phyloP scores from a whole-genome alignment of 306 rosid species.

The Purshia tridentata region DNA sequence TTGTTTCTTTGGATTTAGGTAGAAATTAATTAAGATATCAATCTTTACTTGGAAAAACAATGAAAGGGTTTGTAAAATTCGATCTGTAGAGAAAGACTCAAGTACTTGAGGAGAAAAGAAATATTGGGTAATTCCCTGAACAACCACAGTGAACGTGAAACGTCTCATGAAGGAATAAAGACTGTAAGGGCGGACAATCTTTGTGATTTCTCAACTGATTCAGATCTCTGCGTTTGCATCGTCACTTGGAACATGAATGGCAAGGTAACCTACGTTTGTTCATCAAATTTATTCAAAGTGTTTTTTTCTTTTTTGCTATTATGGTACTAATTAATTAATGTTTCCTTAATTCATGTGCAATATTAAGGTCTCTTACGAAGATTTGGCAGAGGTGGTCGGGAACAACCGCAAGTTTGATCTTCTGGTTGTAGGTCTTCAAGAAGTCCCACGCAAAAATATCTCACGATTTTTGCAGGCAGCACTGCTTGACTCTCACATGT shows the following conservation, averaged over 20 bases:
- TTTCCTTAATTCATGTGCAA: neutral
- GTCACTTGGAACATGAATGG: conserved; percentile 88
- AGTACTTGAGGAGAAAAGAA: conserved; percentile 27
- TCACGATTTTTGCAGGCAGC: conserved; percentile 35
- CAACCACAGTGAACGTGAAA: conserved; percentile 26
- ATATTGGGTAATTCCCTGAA: conserved; percentile 29
- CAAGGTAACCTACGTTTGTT: conserved; percentile 31
- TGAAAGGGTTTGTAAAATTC: neutral
- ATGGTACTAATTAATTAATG: too few species aligned
- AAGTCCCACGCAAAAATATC: conserved; percentile 55
- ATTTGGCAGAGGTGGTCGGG: conserved; percentile 55
- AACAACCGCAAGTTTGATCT: conserved; percentile 53
- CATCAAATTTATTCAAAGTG: too few species aligned
- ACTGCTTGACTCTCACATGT: conserved; percentile 52
- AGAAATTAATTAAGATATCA: too few species aligned
- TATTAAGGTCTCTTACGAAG: conserved; percentile 46
- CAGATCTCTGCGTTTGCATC: conserved; percentile 54
- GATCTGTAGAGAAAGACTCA: conserved; percentile 30
- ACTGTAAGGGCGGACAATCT: conserved; percentile 38
- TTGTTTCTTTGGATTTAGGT: too few species aligned
- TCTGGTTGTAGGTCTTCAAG: conserved; percentile 73
- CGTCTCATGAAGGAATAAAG: conserved; percentile 49
- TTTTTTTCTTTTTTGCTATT: too few species aligned
- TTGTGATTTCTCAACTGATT: conserved; percentile 38
- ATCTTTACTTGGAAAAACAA: too few species aligned